Conservation (phyloP, 164 flowering plant species). For the Nymphaea colorata region DNA sequence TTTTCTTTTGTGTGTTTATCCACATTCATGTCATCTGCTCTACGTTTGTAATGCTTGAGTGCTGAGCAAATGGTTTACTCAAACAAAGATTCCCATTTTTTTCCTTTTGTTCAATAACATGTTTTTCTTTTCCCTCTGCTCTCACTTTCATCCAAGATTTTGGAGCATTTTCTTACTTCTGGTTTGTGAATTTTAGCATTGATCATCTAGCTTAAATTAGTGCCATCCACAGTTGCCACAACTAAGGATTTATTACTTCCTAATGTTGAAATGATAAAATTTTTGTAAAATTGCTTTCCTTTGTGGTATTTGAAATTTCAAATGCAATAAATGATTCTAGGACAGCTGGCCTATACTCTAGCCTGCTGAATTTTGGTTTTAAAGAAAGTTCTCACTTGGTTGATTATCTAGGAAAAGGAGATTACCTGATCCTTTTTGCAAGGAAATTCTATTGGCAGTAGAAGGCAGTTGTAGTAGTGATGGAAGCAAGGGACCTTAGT, state of each 20-base stretch:
- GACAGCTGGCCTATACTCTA: conserved; percentile 22
- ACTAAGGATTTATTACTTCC: conserved; percentile 40
- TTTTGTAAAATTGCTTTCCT: conserved; percentile 55
- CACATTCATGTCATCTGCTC: too few relatives aligned
- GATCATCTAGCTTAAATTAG: conserved; percentile 76
- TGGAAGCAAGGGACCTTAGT: conserved; percentile 99
- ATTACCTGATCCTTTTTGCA: conserved; percentile 20
- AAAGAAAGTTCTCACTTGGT: conserved; percentile 10
- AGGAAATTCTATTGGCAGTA: conserved; percentile 53
- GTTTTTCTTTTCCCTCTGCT: too few relatives aligned
- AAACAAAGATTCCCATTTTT: too few relatives aligned
- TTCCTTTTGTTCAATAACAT: too few relatives aligned
- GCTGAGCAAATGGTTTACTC: too few relatives aligned
- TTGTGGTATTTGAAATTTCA: conserved; percentile 57
- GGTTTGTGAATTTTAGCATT: conserved; percentile 35
- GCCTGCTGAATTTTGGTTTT: conserved; percentile 15
- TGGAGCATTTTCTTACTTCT: too few relatives aligned
- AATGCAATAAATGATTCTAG: conserved; percentile 53
- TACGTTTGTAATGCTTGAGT: too few relatives aligned
- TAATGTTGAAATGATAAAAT: conserved; percentile 32
- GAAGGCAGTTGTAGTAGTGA: conserved; percentile 65
- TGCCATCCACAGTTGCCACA: conserved; percentile 45
- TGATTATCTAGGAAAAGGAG: conserved; percentile 22
- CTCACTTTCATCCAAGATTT: too few relatives aligned
- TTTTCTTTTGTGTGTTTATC: too few relatives aligned